These are phyloP conservation scores for Stemphylium beticola DNA, from an alignment of 2,329 filamentous ascomycete species.

Conservation along the genomic window DNA sequence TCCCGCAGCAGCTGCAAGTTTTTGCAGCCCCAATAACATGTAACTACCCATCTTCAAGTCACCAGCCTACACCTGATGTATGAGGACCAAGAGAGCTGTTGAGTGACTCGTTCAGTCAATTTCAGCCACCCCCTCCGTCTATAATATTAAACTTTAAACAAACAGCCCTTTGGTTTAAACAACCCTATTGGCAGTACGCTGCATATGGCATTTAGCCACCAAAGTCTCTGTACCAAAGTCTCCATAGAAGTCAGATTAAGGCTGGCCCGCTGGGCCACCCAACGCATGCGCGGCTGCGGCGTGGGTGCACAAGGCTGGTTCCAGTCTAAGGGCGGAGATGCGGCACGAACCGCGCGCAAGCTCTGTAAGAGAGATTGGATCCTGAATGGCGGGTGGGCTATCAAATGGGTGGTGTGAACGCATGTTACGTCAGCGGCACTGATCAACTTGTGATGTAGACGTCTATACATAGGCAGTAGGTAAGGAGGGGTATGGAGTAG, in stretches of 20 bases:
- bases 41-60: neutral
- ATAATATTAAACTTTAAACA: neutral
- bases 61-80: neutral
- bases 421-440: neutral
- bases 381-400: neutral
- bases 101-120: neutral
- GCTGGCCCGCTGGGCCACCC: neutral
- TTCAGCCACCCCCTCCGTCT: neutral
- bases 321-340: neutral
- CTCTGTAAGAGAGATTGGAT: neutral
- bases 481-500: too few relatives aligned
- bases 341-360: slow-evolving; percentile 1
- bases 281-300: slow-evolving; percentile 12
- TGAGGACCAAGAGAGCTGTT: neutral
- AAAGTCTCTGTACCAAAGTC: neutral
- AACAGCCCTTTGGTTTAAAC: neutral
- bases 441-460: neutral
- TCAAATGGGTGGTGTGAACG: neutral
- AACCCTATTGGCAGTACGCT: neutral
- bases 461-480: too few relatives aligned
- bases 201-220: neutral
- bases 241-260: slow-evolving; percentile 4
- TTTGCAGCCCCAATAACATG: neutral
- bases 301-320: neutral
- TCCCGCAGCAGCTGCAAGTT: neutral